Evolutionary conservation across 2,329 filamentous ascomycete genomes (phyloP).

Genomic region (Ceratocystis papillata): DNA sequence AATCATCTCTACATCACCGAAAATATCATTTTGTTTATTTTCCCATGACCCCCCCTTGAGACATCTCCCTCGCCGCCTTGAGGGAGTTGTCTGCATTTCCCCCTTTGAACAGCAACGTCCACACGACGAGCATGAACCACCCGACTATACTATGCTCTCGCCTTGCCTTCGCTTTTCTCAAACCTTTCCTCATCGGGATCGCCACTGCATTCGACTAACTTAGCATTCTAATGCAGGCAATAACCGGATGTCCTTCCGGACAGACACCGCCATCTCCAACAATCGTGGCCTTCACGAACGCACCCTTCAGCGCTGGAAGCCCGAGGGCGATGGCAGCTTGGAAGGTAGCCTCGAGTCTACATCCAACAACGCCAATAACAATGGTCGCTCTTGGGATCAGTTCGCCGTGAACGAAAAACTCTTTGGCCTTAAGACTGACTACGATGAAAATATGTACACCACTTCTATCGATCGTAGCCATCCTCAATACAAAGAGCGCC

Average conservation of each 20-base stretch:
- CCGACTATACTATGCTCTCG: neutral
- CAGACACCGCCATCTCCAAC: conserved; percentile 79
- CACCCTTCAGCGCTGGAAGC: conserved; percentile 70
- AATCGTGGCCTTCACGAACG: conserved; percentile 59
- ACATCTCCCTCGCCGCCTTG: neutral
- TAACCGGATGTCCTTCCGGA: conserved; percentile 60
- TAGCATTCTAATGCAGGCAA: conserved; percentile 39
- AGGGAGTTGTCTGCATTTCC: neutral
- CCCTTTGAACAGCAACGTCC: neutral
- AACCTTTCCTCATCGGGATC: no score
- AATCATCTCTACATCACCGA: neutral
- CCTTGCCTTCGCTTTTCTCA: neutral
- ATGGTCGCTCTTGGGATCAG: conserved; percentile 63
- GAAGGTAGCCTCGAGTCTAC: conserved; percentile 62
- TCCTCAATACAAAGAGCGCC: conserved; percentile 66
- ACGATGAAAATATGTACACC: conserved; percentile 91
- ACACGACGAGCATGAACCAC: neutral
- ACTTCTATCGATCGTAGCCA: conserved; percentile 77
- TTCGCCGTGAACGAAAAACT: conserved; percentile 80
- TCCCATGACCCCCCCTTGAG: neutral
- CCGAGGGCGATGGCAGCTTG: conserved; percentile 47
- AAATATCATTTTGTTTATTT: conserved; percentile 20
- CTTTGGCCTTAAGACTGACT: conserved; percentile 80
- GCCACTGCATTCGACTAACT: conserved; percentile 14
- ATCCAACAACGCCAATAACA: conserved; percentile 25